These are phyloP conservation scores for Populus euphratica DNA, from an alignment of 345 rosid species.

Conservation along the genomic window DNA sequence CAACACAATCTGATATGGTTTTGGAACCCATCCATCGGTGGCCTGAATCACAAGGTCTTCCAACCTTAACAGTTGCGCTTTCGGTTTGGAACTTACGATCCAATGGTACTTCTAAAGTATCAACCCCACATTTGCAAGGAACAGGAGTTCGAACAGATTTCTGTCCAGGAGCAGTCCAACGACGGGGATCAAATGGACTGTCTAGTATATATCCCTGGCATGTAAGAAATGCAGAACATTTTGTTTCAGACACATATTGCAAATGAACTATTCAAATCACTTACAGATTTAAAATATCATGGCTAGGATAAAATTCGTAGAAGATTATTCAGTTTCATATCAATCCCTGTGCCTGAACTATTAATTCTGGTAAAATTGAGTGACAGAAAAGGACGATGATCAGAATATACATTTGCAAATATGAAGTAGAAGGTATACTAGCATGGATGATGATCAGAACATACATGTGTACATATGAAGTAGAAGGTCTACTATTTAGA, in stretches of 20 bases:
- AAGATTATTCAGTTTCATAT: neutral
- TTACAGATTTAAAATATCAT: too few relatives aligned
- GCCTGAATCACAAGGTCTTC: slow-evolving; percentile 66
- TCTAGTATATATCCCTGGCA: slow-evolving; percentile 72
- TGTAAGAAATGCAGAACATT: slow-evolving; percentile 12
- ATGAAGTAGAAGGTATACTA: too few relatives aligned
- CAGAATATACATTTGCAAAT: neutral
- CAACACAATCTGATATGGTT: slow-evolving; percentile 79
- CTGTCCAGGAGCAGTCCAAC: slow-evolving; percentile 94
- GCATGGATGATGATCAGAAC: too few relatives aligned
- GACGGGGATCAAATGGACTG: slow-evolving; percentile 76
- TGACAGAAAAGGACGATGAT: neutral
- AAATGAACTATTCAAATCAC: neutral
- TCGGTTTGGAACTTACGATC: slow-evolving; percentile 53
- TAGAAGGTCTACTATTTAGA: neutral
- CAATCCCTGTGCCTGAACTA: neutral
- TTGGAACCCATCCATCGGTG: slow-evolving; percentile 89
- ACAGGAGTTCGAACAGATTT: slow-evolving; percentile 38
- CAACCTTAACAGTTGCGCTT: slow-evolving; percentile 45
- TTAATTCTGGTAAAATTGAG: neutral
- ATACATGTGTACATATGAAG: neutral
- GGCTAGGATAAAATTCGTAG: neutral
- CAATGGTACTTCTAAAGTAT: slow-evolving; percentile 65
- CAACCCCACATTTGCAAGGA: slow-evolving; percentile 67
- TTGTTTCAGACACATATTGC: neutral